Percentiles rank a stretch among this genome's conserved stretches.
Conservation (phyloP, 768 basidiomycete genomes). For the Suillus placidus region DNA sequence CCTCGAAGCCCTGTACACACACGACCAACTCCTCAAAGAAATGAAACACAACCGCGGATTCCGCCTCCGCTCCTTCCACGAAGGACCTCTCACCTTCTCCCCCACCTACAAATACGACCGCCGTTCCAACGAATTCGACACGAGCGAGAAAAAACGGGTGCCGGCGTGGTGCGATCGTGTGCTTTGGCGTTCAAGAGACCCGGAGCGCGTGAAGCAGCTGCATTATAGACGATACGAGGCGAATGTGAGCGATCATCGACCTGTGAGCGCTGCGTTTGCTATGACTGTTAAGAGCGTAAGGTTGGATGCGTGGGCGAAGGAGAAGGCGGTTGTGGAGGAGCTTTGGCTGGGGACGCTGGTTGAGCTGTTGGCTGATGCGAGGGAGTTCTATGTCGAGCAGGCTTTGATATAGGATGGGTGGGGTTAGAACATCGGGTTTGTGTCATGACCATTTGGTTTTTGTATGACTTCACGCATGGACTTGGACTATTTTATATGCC, state of each 20-base stretch:
- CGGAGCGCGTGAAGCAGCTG: conserved; percentile 60
- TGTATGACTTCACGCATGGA: background rate
- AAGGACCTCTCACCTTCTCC: conserved; percentile 79
- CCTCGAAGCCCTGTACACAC: conserved; percentile 57
- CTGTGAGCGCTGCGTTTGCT: conserved; percentile 78
- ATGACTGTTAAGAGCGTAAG: conserved; percentile 75
- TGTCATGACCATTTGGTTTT: background rate
- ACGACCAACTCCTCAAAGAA: conserved; percentile 92
- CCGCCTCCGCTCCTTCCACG: conserved; percentile 80
- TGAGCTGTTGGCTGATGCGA: conserved; percentile 33
- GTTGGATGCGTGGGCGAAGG: conserved; percentile 55
- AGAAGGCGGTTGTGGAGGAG: conserved; percentile 57
- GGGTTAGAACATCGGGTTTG: background rate
- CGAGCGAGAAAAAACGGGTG: conserved; percentile 83
- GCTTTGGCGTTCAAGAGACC: conserved; percentile 67
- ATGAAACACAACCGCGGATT: conserved; percentile 87
- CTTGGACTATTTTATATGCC: conserved; percentile 1
- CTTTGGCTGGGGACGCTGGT: conserved; percentile 49
- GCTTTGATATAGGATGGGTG: conserved; percentile 25
- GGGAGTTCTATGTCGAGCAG: conserved; percentile 38
- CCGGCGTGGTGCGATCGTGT: conserved; percentile 99
- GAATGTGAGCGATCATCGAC: conserved; percentile 89
- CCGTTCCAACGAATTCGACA: conserved; percentile 76
- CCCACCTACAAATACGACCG: conserved; percentile 98
- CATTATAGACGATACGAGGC: conserved; percentile 84